phyloP scores from a whole-genome alignment of 768 basidiomycete genomes.

The Clitopilus hobsonii region DNA sequence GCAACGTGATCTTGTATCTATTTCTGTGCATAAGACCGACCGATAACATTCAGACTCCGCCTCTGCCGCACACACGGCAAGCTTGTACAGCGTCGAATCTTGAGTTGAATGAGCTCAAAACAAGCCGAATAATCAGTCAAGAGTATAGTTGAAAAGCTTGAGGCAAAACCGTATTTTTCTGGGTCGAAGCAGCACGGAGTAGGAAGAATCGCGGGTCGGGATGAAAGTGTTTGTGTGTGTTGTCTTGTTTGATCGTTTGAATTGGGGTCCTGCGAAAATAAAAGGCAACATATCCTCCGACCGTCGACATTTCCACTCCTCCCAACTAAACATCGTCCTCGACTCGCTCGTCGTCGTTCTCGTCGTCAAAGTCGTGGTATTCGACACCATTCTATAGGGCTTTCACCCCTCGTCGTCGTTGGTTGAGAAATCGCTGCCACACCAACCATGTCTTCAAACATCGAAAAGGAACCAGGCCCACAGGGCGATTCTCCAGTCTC shows the following conservation, averaged over 20 bases:
- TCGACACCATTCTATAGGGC: conserved; percentile 17
- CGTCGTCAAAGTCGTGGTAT: conserved; percentile 1
- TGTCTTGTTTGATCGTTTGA: conserved; percentile 16
- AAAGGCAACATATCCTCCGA: conserved; percentile 19
- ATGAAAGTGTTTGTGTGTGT: conserved; percentile 17
- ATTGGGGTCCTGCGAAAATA: conserved; percentile 17
- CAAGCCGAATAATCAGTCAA: neutral
- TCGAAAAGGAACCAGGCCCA: conserved; percentile 67
- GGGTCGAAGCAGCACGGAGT: neutral
- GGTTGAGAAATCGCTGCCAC: conserved; percentile 10
- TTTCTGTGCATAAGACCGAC: neutral
- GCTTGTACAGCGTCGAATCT: neutral
- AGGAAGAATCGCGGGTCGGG: conserved; percentile 1
- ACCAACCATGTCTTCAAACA: conserved; percentile 32
- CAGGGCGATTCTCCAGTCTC: conserved; percentile 37
- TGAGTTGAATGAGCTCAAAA: neutral
- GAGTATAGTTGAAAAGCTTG: neutral
- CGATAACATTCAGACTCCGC: neutral
- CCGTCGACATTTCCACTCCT: conserved; percentile 16
- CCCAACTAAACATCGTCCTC: conserved; percentile 14
- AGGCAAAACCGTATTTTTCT: neutral
- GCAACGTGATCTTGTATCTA: neutral
- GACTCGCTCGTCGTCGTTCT: conserved; percentile 1
- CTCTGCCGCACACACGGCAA: neutral
- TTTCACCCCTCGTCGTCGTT: conserved; percentile 11